Evolutionary conservation across 306 rosid genomes (phyloP).

Genomic region (Casuarina cunninghamiana): DNA sequence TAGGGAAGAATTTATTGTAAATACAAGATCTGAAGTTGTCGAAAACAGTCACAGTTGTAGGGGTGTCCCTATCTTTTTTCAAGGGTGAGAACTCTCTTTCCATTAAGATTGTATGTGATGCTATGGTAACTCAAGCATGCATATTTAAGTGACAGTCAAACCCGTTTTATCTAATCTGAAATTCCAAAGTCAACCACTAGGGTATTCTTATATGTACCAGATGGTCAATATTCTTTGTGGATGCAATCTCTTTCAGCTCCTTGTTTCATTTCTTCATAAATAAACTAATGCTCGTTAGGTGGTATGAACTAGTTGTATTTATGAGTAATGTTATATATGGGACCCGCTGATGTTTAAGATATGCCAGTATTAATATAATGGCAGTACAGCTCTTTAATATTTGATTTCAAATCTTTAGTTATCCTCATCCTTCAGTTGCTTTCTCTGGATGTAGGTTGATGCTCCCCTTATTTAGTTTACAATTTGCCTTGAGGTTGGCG

Average conservation of each 20-base stretch:
- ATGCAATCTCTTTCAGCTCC: background rate
- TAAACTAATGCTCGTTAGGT: too few species aligned
- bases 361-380: background rate
- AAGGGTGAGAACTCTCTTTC: constrained; percentile 36
- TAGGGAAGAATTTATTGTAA: constrained; percentile 29
- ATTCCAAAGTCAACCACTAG: background rate
- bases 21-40: constrained; percentile 31
- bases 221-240: background rate
- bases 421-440: constrained; percentile 17
- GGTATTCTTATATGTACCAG: background rate
- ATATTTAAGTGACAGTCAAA: background rate
- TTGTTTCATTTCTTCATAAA: background rate
- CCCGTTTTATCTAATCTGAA: background rate
- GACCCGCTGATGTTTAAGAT: background rate
- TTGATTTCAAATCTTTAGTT: constrained; percentile 10
- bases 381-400: constrained; percentile 4
- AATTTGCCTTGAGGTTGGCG: constrained; percentile 52
- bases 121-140: background rate
- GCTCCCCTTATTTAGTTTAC: constrained; percentile 51
- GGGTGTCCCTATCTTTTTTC: constrained; percentile 32
- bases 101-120: background rate
- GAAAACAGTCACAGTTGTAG: constrained; percentile 15
- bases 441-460: constrained; percentile 49
- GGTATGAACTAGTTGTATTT: background rate
- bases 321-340: background rate